Evolutionary conservation across 1,139 yeast genomes (phyloP).

Genomic region (Zygoascus sp.): DNA sequence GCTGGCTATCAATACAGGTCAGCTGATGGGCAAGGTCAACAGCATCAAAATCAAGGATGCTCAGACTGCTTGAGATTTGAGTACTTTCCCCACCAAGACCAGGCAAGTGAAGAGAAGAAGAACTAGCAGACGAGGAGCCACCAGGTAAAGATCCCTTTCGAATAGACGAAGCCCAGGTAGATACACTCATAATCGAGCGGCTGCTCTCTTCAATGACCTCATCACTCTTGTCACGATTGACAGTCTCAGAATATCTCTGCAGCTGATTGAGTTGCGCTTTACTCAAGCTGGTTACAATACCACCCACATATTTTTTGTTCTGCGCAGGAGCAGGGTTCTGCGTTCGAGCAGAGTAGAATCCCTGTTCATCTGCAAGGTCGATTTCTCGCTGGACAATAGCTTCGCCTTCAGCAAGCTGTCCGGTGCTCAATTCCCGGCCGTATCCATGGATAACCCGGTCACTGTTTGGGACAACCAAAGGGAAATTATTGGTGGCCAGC

Average conservation of each 20-base stretch:
- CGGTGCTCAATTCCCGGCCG: constrained; percentile 24
- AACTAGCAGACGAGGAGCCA: constrained; percentile 9
- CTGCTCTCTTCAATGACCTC: constrained; percentile 1
- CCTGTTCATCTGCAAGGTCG: constrained; percentile 20
- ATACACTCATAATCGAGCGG: constrained; percentile 1
- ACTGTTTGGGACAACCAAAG: constrained; percentile 23
- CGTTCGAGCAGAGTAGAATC: background rate
- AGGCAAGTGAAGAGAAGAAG: constrained; percentile 7
- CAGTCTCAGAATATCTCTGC: constrained; percentile 6
- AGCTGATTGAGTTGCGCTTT: constrained; percentile 7
- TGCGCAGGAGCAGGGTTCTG: background rate
- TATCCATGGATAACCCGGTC: constrained; percentile 27
- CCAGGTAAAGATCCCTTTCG: constrained; percentile 7
- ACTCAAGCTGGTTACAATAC: constrained; percentile 3
- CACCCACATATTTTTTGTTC: background rate
- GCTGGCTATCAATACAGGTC: constrained; percentile 69
- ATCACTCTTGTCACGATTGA: constrained; percentile 1
- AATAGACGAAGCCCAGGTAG: constrained; percentile 12
- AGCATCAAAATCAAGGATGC: constrained; percentile 65
- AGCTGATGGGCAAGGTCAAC: constrained; percentile 81
- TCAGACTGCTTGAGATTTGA: constrained; percentile 10
- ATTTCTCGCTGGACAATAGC: constrained; percentile 27
- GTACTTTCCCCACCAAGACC: background rate
- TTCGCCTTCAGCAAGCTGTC: constrained; percentile 24
- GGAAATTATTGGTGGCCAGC: constrained; percentile 58